A percentile compares a stretch with the other conserved stretches of the same genome.
phyloP scores from a whole-genome alignment of 106 monocot genomes.

The Narthecium ossifragum region DNA sequence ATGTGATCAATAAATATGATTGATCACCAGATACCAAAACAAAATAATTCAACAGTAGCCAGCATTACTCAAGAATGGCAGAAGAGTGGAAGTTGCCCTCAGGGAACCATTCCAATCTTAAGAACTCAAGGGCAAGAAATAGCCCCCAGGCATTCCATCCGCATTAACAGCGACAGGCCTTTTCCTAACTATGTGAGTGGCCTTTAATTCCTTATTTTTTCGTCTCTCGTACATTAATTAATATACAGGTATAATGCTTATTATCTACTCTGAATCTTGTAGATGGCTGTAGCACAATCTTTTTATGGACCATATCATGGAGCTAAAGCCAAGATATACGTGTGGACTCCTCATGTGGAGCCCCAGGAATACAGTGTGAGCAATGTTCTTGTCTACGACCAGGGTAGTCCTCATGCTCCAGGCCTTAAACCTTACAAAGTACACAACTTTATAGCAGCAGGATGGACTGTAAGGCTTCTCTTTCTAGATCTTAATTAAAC shows the following conservation, averaged over 20 bases:
- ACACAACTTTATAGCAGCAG: not conserved
- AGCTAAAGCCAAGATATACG: not conserved
- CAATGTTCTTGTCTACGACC: not conserved
- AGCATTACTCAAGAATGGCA: not conserved
- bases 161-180: constrained; percentile 6
- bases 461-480: no score
- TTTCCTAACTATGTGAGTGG: not conserved
- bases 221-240: no score
- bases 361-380: not conserved
- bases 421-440: constrained; percentile 7
- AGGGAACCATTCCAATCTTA: not conserved
- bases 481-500: not conserved
- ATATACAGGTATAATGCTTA: no score
- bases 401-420: not conserved
- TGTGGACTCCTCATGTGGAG: not conserved
- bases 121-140: not conserved
- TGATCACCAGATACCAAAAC: not conserved
- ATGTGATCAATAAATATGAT: not conserved
- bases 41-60: not conserved
- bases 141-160: constrained; percentile 9
- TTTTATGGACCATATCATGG: not conserved
- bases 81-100: not conserved
- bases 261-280: not conserved
- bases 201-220: no score
- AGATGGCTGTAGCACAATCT: not conserved